Evolutionary conservation across 257 asterid species (phyloP), one percentile per base, ranked within the genome.

Genomic region (Rehmannia glutinosa): DNA sequence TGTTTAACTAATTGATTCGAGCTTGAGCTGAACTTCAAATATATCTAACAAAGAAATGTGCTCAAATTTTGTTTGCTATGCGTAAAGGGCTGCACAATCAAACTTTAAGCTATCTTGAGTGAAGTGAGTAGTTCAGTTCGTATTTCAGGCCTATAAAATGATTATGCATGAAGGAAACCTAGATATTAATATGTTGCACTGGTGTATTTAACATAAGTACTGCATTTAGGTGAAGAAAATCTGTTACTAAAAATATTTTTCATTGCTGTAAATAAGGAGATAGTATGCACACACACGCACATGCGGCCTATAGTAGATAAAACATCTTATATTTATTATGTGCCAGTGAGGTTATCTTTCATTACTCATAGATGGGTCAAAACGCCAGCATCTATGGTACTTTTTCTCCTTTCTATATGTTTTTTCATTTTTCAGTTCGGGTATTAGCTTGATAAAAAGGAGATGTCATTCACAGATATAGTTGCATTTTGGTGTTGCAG

Each of bases 401-500:
- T 59, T 16, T 55, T 38, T 15, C 25, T 12, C 45, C 19, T 49
- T 75, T 42, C 13, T 50, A 13, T 70, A 21, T 43, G 12, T n/a
- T 16, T 27, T 56, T 21, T 3, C 11, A 8, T 28, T 47, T 39
- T 6, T 59, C 15, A 7, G 41, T 49, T 21, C 10, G 16, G 60
- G 33, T 36, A n/a, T 28, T 72, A 36, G 53, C 54, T 41, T 38
- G 9, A 39, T n/a, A 3, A n/a, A n/a, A 19, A 27, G 47, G 62
- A 35, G 52, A 38, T 67, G 33, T 23, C 38, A n/a, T 39, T 66
- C 15, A 43, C 53, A 17, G 13, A 46, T 61, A 6, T 30, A 3
- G 41, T 73, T 69, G 64, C 66, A 56, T 62, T 42, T 75, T 69
- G 49, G 30, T 73, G 69, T 84, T 81, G 79, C 95, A 94, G 99